Percentiles rank a stretch among this genome's conserved stretches.
phyloP scores from a whole-genome alignment of 2,329 filamentous ascomycete species.

The Alternaria novae-zelandiae region DNA sequence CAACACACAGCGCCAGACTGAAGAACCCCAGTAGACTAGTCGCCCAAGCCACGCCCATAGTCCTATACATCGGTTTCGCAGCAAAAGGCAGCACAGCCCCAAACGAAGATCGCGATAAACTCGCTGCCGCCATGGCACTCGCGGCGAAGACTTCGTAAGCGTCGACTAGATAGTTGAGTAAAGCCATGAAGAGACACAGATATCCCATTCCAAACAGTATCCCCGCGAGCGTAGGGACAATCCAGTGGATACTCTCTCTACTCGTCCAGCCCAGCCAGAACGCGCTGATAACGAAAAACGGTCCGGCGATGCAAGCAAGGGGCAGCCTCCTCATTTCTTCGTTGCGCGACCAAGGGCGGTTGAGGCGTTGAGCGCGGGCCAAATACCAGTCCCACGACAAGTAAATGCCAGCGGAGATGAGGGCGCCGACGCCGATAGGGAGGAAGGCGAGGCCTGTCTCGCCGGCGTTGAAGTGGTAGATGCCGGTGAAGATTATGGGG shows the following conservation, averaged over 20 bases:
- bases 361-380: constrained; percentile 54
- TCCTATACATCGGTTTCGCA: constrained; percentile 65
- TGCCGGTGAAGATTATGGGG: constrained; percentile 66
- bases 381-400: constrained; percentile 70
- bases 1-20: constrained; percentile 57
- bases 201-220: constrained; percentile 55
- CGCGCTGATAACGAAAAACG: constrained; percentile 56
- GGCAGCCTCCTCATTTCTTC: constrained; percentile 75
- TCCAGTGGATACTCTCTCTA: constrained; percentile 49
- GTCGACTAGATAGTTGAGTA: constrained; percentile 67
- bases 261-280: constrained; percentile 56
- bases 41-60: constrained; percentile 73
- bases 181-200: constrained; percentile 58
- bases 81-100: constrained; percentile 66
- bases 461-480: constrained; percentile 70
- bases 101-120: constrained; percentile 78
- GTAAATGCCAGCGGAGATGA: constrained; percentile 66
- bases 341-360: constrained; percentile 64
- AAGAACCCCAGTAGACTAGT: constrained; percentile 59
- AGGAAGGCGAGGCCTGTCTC: constrained; percentile 72
- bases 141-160: constrained; percentile 79
- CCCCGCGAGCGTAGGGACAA: constrained; percentile 51
- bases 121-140: constrained; percentile 81
- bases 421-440: constrained; percentile 69
- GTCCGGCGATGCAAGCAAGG: constrained; percentile 73